Evolutionary conservation across 179 eudicot species (phyloP), one percentile per base, ranked within the genome.

Genomic region (Vitellaria paradoxa): DNA sequence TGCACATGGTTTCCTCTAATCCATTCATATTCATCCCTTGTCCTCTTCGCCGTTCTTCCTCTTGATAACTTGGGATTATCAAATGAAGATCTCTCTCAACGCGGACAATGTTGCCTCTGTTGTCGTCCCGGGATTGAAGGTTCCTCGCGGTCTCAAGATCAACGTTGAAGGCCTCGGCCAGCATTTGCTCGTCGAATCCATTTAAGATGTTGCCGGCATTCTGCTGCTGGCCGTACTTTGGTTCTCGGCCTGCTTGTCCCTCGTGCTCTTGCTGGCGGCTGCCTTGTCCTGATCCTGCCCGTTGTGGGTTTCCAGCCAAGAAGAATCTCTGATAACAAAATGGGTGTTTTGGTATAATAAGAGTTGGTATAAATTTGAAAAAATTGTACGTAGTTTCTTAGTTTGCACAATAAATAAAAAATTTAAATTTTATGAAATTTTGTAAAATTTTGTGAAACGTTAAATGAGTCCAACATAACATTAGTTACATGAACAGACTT

Each of bases 231-330:
- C 63, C 42, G 11, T 23, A 46, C 73, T 62, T 30, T 26, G 17
- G 64, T 1, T 71, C 70, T 3, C 15, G 40, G 12, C 72, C 60
- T 21, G 45, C 5, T 42, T 42, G 45, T 42, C 45, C 45, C 45
- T 42, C 5, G 45, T 68, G 37, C 70, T 68, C 76, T 15, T 9
- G 49, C 26, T 49, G 53, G 50, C 30, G 21, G 57, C 76, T 60
- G 11, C 70, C 37, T 30, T 30, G 37, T 30, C 37, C 64, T 55
- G 53, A 73, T 62, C 74, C 66, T 18, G 12, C 68, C 14, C 78
- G 70, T 20, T 45, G 78, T 26, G 86, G 89, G 72, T 80, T 86
- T 66, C 92, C 94, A 42, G 89, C 92, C 23, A 90, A 73, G 86
- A 84, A 89, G 85, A 89, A 87, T 79, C 80, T 87, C 89, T 90